Conservation (phyloP, 164 flowering plant species). For the Nelumbo lutea region DNA sequence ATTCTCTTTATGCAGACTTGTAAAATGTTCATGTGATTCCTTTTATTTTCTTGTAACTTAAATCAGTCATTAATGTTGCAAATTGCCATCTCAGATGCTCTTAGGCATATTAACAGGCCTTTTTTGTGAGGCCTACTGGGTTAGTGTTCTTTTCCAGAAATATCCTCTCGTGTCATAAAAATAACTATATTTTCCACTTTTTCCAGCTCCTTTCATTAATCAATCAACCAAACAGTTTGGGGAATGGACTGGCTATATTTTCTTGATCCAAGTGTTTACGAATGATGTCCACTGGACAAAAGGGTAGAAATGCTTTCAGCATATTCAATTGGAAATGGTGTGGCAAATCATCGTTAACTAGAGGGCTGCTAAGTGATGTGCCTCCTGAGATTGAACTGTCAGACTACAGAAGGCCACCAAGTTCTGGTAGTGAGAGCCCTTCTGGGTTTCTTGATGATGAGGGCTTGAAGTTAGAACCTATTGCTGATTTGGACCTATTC, state of each 20-base stretch:
- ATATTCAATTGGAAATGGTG: slow-evolving; percentile 57
- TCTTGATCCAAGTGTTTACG: slow-evolving; percentile 31
- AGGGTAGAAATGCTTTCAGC: slow-evolving; percentile 37
- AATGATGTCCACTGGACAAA: slow-evolving; percentile 78
- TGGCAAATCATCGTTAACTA: slow-evolving; percentile 51
- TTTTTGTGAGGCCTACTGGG: neutral
- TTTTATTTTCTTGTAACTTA: too few relatives aligned
- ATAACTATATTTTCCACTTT: neutral
- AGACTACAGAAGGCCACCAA: slow-evolving; percentile 58
- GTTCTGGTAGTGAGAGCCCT: slow-evolving; percentile 96
- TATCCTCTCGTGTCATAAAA: too few relatives aligned
- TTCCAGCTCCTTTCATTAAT: slow-evolving; percentile 11
- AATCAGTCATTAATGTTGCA: too few relatives aligned
- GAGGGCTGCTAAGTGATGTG: slow-evolving; percentile 53
- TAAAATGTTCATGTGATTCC: too few relatives aligned
- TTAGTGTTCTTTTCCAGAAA: neutral
- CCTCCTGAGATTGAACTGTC: slow-evolving; percentile 89
- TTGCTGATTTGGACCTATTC: slow-evolving; percentile 89
- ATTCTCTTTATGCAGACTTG: neutral
- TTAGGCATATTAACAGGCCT: too few relatives aligned
- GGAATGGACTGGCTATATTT: slow-evolving; percentile 62
- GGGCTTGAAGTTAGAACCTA: slow-evolving; percentile 64
- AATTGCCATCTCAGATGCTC: too few relatives aligned
- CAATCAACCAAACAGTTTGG: slow-evolving; percentile 14
- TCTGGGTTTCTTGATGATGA: slow-evolving; percentile 92